Base-by-base conservation (phyloP, 2,329 filamentous ascomycete genomes). In the Talaromyces pinophilus region DNA sequence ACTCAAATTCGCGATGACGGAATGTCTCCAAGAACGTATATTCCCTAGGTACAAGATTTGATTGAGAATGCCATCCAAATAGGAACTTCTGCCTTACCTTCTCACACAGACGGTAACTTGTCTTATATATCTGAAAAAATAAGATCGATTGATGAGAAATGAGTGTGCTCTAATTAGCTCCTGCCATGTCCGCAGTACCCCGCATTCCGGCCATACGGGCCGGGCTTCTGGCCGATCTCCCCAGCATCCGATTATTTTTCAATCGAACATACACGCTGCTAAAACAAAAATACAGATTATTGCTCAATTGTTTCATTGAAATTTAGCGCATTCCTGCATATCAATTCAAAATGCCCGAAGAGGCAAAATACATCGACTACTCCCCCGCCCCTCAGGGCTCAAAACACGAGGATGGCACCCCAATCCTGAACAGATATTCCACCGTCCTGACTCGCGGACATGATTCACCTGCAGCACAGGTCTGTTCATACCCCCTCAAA, bases 391-490 rank as follows among this genome's bases (percentile, higher is more conserved):
- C 82, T 68, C 82, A 82, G 68, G 83, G 78, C 71, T 83, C 81
- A 66, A 82, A 75, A 66, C 76, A 80, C 64, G 75, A 79, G 64
- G 83, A 89, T 78, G 88, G 87, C 62, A 84, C 85, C 69, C 84
- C 82, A n/a, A 84, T 84, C 22, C 82, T 98, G 70, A 98, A 98
- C 80, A 88, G 91, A 68, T 96, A 92, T 86, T 97, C 93, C 4
- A 87, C 92, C 19, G 89, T 87, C 54, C 81, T 97, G 67, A 98
- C 94, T 11, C 88, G 86, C 65, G 91, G 86, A 65, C 92, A 97
- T 88, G 92, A 97, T 78, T 96, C 92, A 73, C 93, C 94, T 0
- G 94, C 92, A 33, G 93, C 94, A 57, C 92, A 96, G 86, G 92
- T 69, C 33, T 70, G 72, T 19, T 5, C 6, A 15, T 10, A 15